phyloP scores from a whole-genome alignment of 2,329 filamentous ascomycete genomes.

The Ramichloridium luteum region DNA sequence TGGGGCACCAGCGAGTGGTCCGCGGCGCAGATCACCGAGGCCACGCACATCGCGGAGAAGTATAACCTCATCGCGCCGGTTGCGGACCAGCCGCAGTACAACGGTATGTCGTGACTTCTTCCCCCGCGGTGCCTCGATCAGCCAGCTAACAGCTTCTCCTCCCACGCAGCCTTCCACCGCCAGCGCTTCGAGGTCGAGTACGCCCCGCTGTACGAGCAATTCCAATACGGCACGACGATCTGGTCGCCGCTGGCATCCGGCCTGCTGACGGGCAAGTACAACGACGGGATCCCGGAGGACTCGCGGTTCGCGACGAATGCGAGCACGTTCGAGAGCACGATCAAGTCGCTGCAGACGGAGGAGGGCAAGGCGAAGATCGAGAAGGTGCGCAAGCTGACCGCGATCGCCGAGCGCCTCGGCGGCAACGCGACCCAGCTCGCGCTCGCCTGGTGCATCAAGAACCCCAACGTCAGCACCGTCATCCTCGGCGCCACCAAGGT shows the following conservation, averaged over 20 bases:
- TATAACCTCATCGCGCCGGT: slow-evolving; percentile 49
- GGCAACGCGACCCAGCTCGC: slow-evolving; percentile 40
- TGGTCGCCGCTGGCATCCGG: slow-evolving; percentile 46
- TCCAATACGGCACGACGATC: slow-evolving; percentile 45
- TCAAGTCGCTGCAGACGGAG: slow-evolving; percentile 38
- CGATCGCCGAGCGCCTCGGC: slow-evolving; percentile 38
- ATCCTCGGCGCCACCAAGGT: slow-evolving; percentile 43
- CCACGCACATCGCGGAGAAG: slow-evolving; percentile 41
- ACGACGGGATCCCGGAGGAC: slow-evolving; percentile 48
- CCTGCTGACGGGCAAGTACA: slow-evolving; percentile 52
- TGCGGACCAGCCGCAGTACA: slow-evolving; percentile 47
- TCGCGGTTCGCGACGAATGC: slow-evolving; percentile 49
- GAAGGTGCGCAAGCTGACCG: slow-evolving; percentile 44
- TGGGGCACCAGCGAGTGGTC: slow-evolving; percentile 53
- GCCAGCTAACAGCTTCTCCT: slow-evolving; percentile 1
- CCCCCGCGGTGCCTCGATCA: slow-evolving; percentile 1
- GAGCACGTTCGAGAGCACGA: slow-evolving; percentile 45
- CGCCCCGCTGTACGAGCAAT: slow-evolving; percentile 44
- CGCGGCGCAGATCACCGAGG: slow-evolving; percentile 47
- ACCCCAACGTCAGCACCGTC: slow-evolving; percentile 45
- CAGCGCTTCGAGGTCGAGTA: slow-evolving; percentile 51
- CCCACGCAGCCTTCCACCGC: slow-evolving; percentile 38
- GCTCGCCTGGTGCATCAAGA: slow-evolving; percentile 48
- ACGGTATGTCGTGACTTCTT: slow-evolving; percentile 23
- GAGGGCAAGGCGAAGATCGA: slow-evolving; percentile 43